A percentile compares a stretch with the other conserved stretches of the same genome.
These are phyloP conservation scores for Telfairia occidentalis DNA, from an alignment of 331 rosid species.

Conservation along the genomic window DNA sequence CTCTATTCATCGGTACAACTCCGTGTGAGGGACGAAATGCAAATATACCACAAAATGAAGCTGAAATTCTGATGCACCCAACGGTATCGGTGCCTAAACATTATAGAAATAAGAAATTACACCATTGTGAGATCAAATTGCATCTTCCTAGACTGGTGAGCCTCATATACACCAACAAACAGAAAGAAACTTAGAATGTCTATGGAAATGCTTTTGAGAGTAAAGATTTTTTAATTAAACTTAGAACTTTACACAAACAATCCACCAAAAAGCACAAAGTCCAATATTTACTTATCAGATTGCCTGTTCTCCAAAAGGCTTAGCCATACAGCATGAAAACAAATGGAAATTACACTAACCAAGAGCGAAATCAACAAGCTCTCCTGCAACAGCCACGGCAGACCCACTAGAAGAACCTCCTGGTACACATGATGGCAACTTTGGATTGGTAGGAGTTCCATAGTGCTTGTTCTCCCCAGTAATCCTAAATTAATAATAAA, in stretches of 20 bases:
- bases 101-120: conserved; percentile 5
- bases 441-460: conserved; percentile 69
- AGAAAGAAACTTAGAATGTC: neutral
- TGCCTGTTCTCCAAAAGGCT: neutral
- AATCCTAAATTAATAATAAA: conserved; percentile 29
- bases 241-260: neutral
- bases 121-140: neutral
- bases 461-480: conserved; percentile 63
- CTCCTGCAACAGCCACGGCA: conserved; percentile 80
- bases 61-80: conserved; percentile 75
- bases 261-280: neutral
- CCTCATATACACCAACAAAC: neutral
- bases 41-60: conserved; percentile 69
- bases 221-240: neutral
- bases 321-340: neutral
- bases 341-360: conserved; percentile 22
- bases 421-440: conserved; percentile 39
- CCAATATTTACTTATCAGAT: neutral
- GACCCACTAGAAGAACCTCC: conserved; percentile 82
- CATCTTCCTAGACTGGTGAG: neutral
- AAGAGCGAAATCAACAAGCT: conserved; percentile 63
- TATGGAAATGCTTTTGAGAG: neutral
- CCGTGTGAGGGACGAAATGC: conserved; percentile 82
- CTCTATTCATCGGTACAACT: conserved; percentile 46
- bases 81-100: conserved; percentile 66